phyloP scores from a whole-genome alignment of 768 basidiomycete species.

The Dendrothele bispora region DNA sequence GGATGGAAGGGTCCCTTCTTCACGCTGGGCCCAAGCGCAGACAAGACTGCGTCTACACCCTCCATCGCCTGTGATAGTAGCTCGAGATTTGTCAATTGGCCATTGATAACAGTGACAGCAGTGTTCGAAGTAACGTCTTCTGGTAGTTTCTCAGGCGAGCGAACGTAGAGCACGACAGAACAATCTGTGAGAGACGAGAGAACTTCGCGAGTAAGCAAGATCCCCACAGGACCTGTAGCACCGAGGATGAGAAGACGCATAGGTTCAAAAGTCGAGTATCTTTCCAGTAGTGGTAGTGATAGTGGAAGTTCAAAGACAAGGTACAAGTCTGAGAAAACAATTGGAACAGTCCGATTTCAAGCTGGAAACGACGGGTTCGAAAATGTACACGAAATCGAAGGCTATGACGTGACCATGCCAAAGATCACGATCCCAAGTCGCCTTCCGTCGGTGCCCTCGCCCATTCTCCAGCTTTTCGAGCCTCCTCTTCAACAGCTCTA shows the following conservation, averaged over 20 bases:
- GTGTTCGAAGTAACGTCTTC: conserved; percentile 45
- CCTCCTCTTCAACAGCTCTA: conserved; percentile 44
- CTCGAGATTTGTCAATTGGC: conserved; percentile 53
- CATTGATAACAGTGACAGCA: conserved; percentile 49
- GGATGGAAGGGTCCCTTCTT: conserved; percentile 38
- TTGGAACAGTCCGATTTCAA: neutral
- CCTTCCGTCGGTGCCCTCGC: conserved; percentile 1
- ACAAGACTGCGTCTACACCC: conserved; percentile 62
- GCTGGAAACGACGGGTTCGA: neutral
- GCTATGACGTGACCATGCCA: neutral
- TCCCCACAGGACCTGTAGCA: conserved; percentile 62
- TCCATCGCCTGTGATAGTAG: conserved; percentile 52
- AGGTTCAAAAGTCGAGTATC: no score
- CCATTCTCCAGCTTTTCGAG: conserved; percentile 43
- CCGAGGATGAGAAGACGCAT: conserved; percentile 70
- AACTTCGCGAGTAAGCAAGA: conserved; percentile 54
- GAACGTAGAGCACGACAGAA: conserved; percentile 59
- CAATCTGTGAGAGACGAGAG: conserved; percentile 38
- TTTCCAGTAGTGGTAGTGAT: neutral
- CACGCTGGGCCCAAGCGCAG: conserved; percentile 59
- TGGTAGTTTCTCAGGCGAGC: conserved; percentile 64
- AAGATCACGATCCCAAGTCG: neutral
- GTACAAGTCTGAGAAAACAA: conserved; percentile 4
- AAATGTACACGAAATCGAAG: no score
- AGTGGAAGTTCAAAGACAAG: neutral